phyloP scores from a whole-genome alignment of 495 filamentous ascomycete genomes.

The Filosporella fistucella region DNA sequence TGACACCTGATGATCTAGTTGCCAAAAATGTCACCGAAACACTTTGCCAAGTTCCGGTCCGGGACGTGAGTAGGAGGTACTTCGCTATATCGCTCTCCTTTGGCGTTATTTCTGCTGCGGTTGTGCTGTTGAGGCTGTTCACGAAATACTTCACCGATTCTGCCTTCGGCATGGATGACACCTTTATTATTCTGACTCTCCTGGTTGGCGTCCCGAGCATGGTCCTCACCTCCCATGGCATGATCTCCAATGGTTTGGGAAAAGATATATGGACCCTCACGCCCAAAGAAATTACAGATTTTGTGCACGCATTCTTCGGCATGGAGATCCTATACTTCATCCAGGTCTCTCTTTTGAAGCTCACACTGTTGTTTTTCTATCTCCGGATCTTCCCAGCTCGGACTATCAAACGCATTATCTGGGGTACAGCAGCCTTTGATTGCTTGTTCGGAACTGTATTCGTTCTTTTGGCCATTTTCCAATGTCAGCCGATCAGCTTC shows the following conservation, averaged over 20 bases:
- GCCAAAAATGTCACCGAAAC: conserved; percentile 17
- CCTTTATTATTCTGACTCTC: conserved; percentile 6
- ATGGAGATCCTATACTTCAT: conserved; percentile 26
- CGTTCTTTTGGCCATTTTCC: conserved; percentile 35
- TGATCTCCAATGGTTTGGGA: conserved; percentile 25
- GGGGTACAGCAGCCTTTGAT: conserved; percentile 31
- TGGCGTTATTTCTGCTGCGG: conserved; percentile 1
- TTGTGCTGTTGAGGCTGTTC: conserved; percentile 12
- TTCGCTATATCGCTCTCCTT: conserved; percentile 8
- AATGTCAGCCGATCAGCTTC: conserved; percentile 33
- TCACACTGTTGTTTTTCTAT: conserved; percentile 34
- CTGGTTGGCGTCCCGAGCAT: conserved; percentile 10
- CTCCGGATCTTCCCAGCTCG: conserved; percentile 30
- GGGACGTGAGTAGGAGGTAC: conserved; percentile 5
- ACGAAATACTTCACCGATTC: conserved; percentile 8
- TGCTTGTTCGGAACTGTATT: conserved; percentile 34
- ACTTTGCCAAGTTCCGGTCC: conserved; percentile 16
- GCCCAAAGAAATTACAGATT: conserved; percentile 20
- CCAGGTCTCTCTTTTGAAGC: conserved; percentile 28
- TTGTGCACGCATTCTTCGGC: conserved; percentile 21
- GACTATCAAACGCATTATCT: conserved; percentile 26
- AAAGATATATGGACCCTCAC: conserved; percentile 30
- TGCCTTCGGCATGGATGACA: conserved; percentile 16
- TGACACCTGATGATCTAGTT: conserved; percentile 1
- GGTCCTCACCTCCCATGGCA: conserved; percentile 10